Percentiles rank a stretch among this genome's conserved stretches.
phyloP scores from a whole-genome alignment of 495 filamentous ascomycete species.

The Daldinia vernicosa region DNA sequence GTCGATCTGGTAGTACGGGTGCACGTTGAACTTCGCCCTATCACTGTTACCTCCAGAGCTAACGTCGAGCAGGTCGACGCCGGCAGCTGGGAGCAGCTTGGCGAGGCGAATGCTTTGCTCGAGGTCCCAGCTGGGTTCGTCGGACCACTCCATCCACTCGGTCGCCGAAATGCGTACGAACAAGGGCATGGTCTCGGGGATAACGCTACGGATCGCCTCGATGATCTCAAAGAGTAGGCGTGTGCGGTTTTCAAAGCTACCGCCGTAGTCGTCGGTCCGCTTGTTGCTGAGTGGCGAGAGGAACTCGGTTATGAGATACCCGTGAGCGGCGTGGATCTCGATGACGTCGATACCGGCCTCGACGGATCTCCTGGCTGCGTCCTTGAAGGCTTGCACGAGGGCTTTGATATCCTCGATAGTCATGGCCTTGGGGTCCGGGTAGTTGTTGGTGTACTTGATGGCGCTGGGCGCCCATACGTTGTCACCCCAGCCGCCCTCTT shows the following conservation, averaged over 20 bases:
- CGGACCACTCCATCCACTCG: constrained; percentile 72
- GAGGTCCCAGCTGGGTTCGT: constrained; percentile 69
- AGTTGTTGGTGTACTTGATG: constrained; percentile 58
- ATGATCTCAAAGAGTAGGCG: constrained; percentile 38
- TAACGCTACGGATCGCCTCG: constrained; percentile 17
- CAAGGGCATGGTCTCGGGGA: constrained; percentile 67
- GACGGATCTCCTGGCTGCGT: constrained; percentile 67
- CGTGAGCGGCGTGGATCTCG: constrained; percentile 70
- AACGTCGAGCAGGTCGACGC: constrained; percentile 80
- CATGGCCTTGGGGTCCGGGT: constrained; percentile 64
- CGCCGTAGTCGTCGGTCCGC: constrained; percentile 65
- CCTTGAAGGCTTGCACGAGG: constrained; percentile 67
- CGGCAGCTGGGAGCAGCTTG: constrained; percentile 68
- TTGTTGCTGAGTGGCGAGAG: constrained; percentile 69
- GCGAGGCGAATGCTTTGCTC: constrained; percentile 69
- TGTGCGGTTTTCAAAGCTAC: constrained; percentile 66
- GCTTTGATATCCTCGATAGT: constrained; percentile 68
- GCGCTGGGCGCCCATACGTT: constrained; percentile 63
- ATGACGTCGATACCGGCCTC: constrained; percentile 75
- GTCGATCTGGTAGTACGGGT: constrained; percentile 68
- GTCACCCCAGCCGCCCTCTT: constrained; percentile 72
- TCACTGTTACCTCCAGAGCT: constrained; percentile 73
- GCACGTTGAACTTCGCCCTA: constrained; percentile 65
- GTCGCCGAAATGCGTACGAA: constrained; percentile 75
- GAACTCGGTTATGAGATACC: constrained; percentile 72